phyloP scores from a whole-genome alignment of 1,139 yeast genomes.

The Kodamaea fungicola region DNA sequence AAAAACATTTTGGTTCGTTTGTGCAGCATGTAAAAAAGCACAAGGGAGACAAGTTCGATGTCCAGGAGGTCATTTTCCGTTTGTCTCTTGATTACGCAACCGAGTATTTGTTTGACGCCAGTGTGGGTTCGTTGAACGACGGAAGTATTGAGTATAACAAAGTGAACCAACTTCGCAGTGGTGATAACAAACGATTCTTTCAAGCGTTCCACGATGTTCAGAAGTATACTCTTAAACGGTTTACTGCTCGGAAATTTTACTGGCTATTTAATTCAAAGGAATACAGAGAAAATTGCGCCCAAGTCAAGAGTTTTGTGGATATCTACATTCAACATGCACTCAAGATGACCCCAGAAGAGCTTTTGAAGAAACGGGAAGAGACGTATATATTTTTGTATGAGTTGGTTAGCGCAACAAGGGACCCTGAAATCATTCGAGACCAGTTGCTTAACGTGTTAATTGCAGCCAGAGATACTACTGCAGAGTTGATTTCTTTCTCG shows the following conservation, averaged over 20 bases:
- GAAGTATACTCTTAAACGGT: conserved; percentile 25
- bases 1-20: conserved; percentile 42
- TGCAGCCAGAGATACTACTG: conserved; percentile 49
- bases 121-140: conserved; percentile 29
- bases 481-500: conserved; percentile 40
- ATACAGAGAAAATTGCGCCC: conserved; percentile 21
- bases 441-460: conserved; percentile 42
- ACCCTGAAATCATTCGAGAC: conserved; percentile 39
- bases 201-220: conserved; percentile 32
- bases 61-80: conserved; percentile 37
- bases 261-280: conserved; percentile 24
- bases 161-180: conserved; percentile 15
- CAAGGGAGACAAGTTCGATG: conserved; percentile 23
- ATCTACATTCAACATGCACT: conserved; percentile 30
- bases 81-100: conserved; percentile 43
- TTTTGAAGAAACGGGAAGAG: conserved; percentile 31
- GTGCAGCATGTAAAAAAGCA: conserved; percentile 28
- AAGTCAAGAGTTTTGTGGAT: conserved; percentile 25
- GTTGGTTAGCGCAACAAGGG: conserved; percentile 41
- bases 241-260: conserved; percentile 25
- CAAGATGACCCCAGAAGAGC: conserved; percentile 25
- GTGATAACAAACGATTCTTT: conserved; percentile 25
- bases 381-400: conserved; percentile 44
- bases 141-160: conserved; percentile 20
- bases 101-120: conserved; percentile 37